Evolutionary conservation across 345 rosid species (phyloP).

Genomic region (Acer negundo): DNA sequence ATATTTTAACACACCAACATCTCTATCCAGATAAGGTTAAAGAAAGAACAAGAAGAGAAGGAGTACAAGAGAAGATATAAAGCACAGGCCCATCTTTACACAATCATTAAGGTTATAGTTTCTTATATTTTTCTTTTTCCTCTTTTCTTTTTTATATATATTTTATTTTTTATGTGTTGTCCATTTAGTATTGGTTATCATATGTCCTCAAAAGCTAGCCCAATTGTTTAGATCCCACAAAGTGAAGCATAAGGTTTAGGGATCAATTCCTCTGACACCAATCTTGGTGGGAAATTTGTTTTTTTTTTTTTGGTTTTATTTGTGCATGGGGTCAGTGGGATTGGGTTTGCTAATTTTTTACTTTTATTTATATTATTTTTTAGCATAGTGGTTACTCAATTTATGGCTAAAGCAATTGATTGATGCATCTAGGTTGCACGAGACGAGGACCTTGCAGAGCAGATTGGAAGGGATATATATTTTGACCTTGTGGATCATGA

Average conservation of each 20-base stretch:
- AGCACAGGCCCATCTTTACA: too few species aligned
- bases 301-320: too few species aligned
- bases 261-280: not conserved
- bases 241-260: not conserved
- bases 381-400: not conserved
- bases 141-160: too few species aligned
- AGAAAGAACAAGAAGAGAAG: slow-evolving; percentile 95
- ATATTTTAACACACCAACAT: slow-evolving; percentile 20
- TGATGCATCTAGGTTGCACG: slow-evolving; percentile 53
- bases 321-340: not conserved
- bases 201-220: too few species aligned
- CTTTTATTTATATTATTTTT: too few species aligned
- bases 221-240: not conserved
- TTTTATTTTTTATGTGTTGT: too few species aligned
- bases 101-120: too few species aligned
- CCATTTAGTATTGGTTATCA: too few species aligned
- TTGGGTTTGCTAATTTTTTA: not conserved
- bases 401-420: slow-evolving; percentile 25
- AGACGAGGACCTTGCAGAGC: slow-evolving; percentile 81
- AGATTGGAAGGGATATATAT: slow-evolving; percentile 89
- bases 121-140: too few species aligned
- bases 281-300: not conserved
- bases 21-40: slow-evolving; percentile 74
- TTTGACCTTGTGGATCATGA: slow-evolving; percentile 99
- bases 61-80: slow-evolving; percentile 83